Evolutionary conservation across 345 rosid species (phyloP), one percentile per base, ranked within the genome.

Genomic region (Bruguiera gymnorhiza): DNA sequence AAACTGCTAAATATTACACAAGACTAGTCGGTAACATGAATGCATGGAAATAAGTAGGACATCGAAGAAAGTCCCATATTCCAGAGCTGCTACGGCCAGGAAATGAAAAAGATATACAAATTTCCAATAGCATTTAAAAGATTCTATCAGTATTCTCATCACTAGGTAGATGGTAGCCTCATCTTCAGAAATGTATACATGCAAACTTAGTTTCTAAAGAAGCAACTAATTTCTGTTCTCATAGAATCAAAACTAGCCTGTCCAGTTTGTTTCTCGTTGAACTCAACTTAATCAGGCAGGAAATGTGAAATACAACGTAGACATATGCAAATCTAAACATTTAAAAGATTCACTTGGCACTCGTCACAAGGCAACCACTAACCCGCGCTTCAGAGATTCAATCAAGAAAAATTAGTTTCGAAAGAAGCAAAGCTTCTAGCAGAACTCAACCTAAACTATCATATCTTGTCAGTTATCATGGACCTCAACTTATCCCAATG

Each of bases 1-100:
- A 30, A 70, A 43, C 32, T 18, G 23, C 39, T 32, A 60, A 59
- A 67, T 55, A 37, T 51, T 27, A 29, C 6, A 6, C 10, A 7
- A 6, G 16, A 59, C 13, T 8, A 46, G 9, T 26, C 9, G 8
- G 1, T 21, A 51, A 63, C 60, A 63, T 52, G 54, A 68, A 67
- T 21, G 23, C 27, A 24, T n/a, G 56, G n/a, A 68, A 30, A 62
- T n/a, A 67, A 48, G 13, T 6, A 68, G 61, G 39, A 34, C 61
- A 56, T 11, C 3, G 50, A 43, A 13, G 18, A 43, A 43, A 43
- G 18, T 13, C 50, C 74, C 71, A 60, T 57, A 73, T 29, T 19
- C 55, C 58, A 58, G 26, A 27, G 11, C 58, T 51, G 51, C 24
- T 10, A 55, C 24, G n/a, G 29, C 62, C 56, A 62, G 24, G 10